A percentile compares a stretch with the other conserved stretches of the same genome.
These are phyloP conservation scores for Globisporangium barbulae DNA, from an alignment of 352 stramenopile genomes.

Conservation along the genomic window DNA sequence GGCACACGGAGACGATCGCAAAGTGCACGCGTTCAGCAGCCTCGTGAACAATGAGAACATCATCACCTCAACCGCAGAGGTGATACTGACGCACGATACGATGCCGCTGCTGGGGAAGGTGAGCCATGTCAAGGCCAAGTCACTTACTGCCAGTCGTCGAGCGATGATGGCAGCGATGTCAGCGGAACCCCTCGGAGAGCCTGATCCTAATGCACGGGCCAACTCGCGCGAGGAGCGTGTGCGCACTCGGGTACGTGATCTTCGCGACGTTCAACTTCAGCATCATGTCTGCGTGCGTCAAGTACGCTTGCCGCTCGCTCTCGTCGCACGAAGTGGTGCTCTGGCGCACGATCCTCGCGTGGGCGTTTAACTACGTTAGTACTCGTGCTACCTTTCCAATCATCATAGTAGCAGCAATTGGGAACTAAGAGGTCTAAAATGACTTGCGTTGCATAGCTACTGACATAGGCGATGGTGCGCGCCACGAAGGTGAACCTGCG, in stretches of 20 bases:
- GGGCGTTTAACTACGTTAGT: constrained; percentile 43
- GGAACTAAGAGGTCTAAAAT: too few relatives aligned
- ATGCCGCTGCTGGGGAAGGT: not conserved
- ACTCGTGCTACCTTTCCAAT: not conserved
- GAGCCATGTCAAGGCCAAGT: not conserved
- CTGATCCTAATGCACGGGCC: not conserved
- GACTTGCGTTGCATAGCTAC: not conserved
- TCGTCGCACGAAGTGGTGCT: constrained; percentile 60
- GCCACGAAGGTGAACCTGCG: constrained; percentile 34
- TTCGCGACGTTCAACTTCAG: constrained; percentile 61
- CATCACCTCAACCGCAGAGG: not conserved
- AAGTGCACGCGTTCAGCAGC: not conserved
- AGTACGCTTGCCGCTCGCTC: constrained; percentile 47
- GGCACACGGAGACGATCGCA: not conserved
- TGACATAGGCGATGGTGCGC: constrained; percentile 28
- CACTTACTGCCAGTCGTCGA: not conserved
- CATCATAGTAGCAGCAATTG: not conserved
- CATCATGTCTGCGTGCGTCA: constrained; percentile 61
- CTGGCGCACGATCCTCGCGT: constrained; percentile 51
- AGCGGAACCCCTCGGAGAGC: not conserved
- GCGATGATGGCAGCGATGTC: not conserved
- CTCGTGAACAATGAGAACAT: not conserved
- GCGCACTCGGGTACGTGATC: constrained; percentile 43
- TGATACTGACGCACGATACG: not conserved
- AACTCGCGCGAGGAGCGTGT: constrained; percentile 19